Evolutionary conservation across 2,329 filamentous ascomycete species (phyloP), one percentile per base, ranked within the genome.

Genomic region (Pseudogymnoascus verrucosus): DNA sequence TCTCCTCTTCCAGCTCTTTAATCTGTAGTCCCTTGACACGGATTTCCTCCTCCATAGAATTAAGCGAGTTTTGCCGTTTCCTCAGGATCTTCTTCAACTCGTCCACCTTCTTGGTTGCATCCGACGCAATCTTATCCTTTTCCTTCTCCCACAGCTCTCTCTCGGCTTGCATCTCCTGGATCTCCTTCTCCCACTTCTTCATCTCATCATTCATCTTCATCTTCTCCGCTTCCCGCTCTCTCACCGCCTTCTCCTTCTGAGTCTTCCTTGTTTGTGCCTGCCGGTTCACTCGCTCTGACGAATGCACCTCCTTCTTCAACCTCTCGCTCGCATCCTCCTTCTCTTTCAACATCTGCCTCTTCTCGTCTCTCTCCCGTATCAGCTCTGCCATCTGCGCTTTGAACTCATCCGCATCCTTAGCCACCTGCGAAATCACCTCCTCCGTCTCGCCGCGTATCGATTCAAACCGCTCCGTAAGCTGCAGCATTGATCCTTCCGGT

Each of bases 291-390:
- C 91, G 86, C 74, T 96, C 91, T 5, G 93, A 85, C 54, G 84
- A 85, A 62, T 90, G 88, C 62, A 96, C 87, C 72, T 93, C 88
- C 66, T 89, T 89, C 71, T 89, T 91, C 62, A 97, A 77, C 71
- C 92, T 91, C 51, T 90, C 87, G 60, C 91, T 97, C 61, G 88
- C 89, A 71, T 96, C 91, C 68, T 98, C 93, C 74, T 96, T 96
- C 71, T 96, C 91, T 73, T 90, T 95, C 62, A 95, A 80, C 19
- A 87, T 82, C 66, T 88, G 87, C 70, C 84, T 88, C 73, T 96
- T 86, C 61, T 88, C 84, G 68, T 96, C 90, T 65, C 91, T 89
- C 70, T 96, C 91, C 64, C 86, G 86, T 63, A 88, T 85, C 34
- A 96, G 74, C 51, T 90, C 85, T 40, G 85, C 83, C 67, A 90